Base-by-base conservation (phyloP, 257 asterid species). In the Capsicum chinense region DNA sequence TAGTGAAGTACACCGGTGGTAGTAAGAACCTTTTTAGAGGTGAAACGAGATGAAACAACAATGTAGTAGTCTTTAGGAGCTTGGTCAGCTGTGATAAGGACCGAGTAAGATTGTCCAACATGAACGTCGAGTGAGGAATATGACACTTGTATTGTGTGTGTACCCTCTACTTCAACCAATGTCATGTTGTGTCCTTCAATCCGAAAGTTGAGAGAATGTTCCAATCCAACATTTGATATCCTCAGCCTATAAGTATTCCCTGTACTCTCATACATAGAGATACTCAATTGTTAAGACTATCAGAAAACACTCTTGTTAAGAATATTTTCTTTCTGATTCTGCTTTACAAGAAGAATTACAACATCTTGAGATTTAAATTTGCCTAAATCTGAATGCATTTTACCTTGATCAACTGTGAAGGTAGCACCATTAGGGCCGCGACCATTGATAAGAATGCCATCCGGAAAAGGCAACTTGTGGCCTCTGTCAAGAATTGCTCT, bases 51-150 rank as follows among this genome's bases (percentile, higher is more conserved):
- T 1, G 93, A 91, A 21, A 83, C 99, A 3, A 91, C 97, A 48
- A 95, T 84, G 89, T 87, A 90, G 86, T 95, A 95, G 88, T 88
- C 92, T 82, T 89, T 91, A 4, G 98, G 90, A 21, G 87, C 87
- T 78, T 93, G 97, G 58, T 95, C 95, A 2, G 97, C 97, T 0
- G 99, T 93, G 9, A 94, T 74, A 2, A 95, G 95, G 39, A 95
- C 95, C 0, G 99, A 95, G 90, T 85, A 92, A 85, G 97, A 94
- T 21, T 95, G 99, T 16, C 98, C 99, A 44, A 89, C 87, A 47
- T 95, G 99, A 84, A 95, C 85, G 39, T 95, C 99, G 0, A 94
- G 89, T 5, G 99, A 93, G 13, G 97, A 93, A 79, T 90, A 95
- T 79, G 92, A 89, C 79, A 42, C 79, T 9, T 70, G 79, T 56